These are phyloP conservation scores for Trypanosoma theileri DNA, from an alignment of 208 protist species.

Conservation along the genomic window DNA sequence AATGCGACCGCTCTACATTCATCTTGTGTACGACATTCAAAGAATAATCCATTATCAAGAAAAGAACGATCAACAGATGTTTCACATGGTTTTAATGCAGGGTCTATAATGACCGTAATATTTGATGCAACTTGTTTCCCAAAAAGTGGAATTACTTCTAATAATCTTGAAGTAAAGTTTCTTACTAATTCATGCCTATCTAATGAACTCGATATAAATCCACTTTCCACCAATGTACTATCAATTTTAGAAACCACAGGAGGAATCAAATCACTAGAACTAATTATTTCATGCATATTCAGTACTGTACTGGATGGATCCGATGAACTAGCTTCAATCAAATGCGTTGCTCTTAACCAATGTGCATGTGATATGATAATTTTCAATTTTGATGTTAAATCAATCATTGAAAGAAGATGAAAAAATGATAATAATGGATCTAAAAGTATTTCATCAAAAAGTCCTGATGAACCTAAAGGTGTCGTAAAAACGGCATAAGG, in stretches of 20 bases:
- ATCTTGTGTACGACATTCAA: slow-evolving; percentile 31
- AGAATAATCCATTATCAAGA: slow-evolving; percentile 24
- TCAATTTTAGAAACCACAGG: slow-evolving; percentile 39
- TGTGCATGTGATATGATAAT: slow-evolving; percentile 73
- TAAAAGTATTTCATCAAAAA: slow-evolving; percentile 52
- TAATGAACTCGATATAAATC: slow-evolving; percentile 17
- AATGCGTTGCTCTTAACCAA: slow-evolving; percentile 66
- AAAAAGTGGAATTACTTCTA: slow-evolving; percentile 50
- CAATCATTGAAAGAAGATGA: slow-evolving; percentile 59
- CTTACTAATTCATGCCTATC: slow-evolving; percentile 51
- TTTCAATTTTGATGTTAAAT: slow-evolving; percentile 45
- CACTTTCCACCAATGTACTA: slow-evolving; percentile 26
- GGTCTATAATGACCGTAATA: slow-evolving; percentile 51
- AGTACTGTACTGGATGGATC: slow-evolving; percentile 32
- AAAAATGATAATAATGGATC: slow-evolving; percentile 61
- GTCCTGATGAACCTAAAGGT: slow-evolving; percentile 30
- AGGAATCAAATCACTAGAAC: slow-evolving; percentile 45
- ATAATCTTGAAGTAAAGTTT: slow-evolving; percentile 40
- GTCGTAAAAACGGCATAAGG: slow-evolving; percentile 64
- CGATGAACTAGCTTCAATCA: slow-evolving; percentile 33
- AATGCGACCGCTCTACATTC: slow-evolving; percentile 50
- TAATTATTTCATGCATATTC: slow-evolving; percentile 34
- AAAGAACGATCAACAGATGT: slow-evolving; percentile 29
- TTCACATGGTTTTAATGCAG: slow-evolving; percentile 29
- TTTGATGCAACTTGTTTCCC: slow-evolving; percentile 44